Conservation (phyloP, 305 asterid species). For the Fraxinus platypoda region DNA sequence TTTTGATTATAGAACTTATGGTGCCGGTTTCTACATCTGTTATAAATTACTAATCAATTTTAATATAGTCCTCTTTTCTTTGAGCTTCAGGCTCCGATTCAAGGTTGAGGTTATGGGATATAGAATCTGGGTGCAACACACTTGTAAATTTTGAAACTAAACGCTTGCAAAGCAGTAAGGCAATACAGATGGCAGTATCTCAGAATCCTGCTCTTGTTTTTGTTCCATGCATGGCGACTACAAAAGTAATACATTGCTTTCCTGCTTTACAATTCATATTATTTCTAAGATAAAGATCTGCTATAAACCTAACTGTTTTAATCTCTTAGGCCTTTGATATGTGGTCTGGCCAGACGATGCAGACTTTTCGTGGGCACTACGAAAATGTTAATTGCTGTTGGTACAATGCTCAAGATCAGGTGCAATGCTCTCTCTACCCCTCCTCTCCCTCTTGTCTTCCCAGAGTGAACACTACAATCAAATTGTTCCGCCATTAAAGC, state of each 20-base stretch:
- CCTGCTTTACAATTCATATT: not conserved
- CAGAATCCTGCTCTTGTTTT: slow-evolving; percentile 70
- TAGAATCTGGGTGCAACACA: slow-evolving; percentile 92
- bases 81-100: slow-evolving; percentile 90
- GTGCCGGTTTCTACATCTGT: slow-evolving; percentile 5
- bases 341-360: slow-evolving; percentile 84
- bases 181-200: slow-evolving; percentile 72
- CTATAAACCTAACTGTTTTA: slow-evolving; percentile 5
- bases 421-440: slow-evolving; percentile 23
- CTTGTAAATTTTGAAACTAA: slow-evolving; percentile 86
- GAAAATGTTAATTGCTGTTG: slow-evolving; percentile 91
- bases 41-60: not conserved
- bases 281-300: slow-evolving; percentile 10
- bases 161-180: slow-evolving; percentile 79
- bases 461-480: not conserved
- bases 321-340: slow-evolving; percentile 68
- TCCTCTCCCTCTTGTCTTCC: not conserved
- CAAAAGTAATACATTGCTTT: slow-evolving; percentile 47
- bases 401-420: slow-evolving; percentile 80
- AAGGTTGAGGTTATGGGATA: slow-evolving; percentile 93
- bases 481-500: not conserved
- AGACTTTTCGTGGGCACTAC: slow-evolving; percentile 73
- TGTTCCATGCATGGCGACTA: slow-evolving; percentile 82
- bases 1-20: not conserved
- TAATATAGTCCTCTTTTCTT: not conserved